A percentile compares a stretch with the other conserved stretches of the same genome.
Evolutionary conservation across 2,329 filamentous ascomycete genomes (phyloP).

Genomic region (Colletotrichum sp.): DNA sequence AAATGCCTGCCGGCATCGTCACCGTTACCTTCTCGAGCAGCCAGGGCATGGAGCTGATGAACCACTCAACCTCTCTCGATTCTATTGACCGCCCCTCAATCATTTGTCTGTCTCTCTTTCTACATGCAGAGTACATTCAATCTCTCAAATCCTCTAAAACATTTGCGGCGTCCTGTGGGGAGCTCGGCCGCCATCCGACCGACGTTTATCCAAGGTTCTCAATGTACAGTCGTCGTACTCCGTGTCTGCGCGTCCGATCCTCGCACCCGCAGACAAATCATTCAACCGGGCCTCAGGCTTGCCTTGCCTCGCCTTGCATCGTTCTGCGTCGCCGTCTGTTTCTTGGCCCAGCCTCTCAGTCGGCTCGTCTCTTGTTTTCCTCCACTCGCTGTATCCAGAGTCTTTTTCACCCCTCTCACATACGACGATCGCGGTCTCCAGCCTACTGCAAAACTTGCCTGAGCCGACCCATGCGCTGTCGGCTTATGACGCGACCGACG

Average conservation of each 20-base stretch:
- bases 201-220: not conserved
- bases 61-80: not conserved
- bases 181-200: conserved; percentile 13
- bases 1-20: not conserved
- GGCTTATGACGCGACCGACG: not conserved
- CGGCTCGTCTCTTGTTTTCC: not conserved
- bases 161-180: not conserved
- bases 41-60: not conserved
- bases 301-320: not conserved
- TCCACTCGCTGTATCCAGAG: not conserved
- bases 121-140: not conserved
- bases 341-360: not conserved
- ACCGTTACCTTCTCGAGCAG: not conserved
- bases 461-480: not conserved
- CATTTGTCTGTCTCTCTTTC: not conserved
- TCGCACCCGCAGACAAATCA: not conserved
- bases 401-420: not conserved
- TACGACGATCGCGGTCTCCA: not conserved
- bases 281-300: not conserved
- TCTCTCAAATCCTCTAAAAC: not conserved
- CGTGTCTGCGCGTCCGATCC: not conserved
- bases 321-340: not conserved
- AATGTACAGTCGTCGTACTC: not conserved
- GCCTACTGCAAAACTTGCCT: not conserved
- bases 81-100: not conserved